phyloP scores from a whole-genome alignment of 1,284 basidiomycete genomes.

The Leccinum subspadiceum region DNA sequence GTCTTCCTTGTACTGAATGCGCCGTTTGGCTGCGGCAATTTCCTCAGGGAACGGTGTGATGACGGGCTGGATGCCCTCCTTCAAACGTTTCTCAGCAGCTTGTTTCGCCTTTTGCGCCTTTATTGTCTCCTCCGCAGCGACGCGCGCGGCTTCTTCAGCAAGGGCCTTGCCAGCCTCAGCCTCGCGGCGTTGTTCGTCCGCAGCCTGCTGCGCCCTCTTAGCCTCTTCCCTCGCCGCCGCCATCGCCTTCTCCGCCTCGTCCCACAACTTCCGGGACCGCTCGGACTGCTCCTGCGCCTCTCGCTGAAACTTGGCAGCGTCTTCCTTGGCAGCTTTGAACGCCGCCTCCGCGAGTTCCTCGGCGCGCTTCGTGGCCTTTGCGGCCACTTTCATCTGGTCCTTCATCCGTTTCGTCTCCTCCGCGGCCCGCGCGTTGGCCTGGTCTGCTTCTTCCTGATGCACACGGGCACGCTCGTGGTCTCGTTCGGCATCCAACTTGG shows the following conservation, averaged over 20 bases:
- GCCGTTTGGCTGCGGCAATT: background rate
- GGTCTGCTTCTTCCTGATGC: constrained; percentile 17
- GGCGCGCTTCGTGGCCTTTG: background rate
- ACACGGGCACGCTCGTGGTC: constrained; percentile 4
- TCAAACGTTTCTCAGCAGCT: background rate
- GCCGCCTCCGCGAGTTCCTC: background rate
- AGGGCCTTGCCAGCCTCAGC: background rate
- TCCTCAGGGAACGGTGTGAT: background rate
- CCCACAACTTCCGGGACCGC: background rate
- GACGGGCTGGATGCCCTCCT: background rate
- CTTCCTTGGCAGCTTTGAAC: background rate
- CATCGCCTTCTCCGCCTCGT: background rate
- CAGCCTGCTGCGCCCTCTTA: background rate
- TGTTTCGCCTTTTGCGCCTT: background rate
- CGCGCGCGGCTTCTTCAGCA: background rate
- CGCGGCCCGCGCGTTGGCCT: constrained; percentile 4
- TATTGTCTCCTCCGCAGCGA: background rate
- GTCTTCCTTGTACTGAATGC: background rate
- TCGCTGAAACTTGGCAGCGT: background rate
- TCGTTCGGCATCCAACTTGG: background rate
- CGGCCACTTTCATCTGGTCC: background rate
- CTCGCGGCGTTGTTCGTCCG: background rate
- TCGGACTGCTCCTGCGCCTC: background rate
- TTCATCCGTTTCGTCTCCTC: constrained; percentile 3
- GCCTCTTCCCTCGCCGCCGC: background rate